Evolutionary conservation across 2,329 filamentous ascomycete species (phyloP).

Genomic region (Emericellopsis atlantica): DNA sequence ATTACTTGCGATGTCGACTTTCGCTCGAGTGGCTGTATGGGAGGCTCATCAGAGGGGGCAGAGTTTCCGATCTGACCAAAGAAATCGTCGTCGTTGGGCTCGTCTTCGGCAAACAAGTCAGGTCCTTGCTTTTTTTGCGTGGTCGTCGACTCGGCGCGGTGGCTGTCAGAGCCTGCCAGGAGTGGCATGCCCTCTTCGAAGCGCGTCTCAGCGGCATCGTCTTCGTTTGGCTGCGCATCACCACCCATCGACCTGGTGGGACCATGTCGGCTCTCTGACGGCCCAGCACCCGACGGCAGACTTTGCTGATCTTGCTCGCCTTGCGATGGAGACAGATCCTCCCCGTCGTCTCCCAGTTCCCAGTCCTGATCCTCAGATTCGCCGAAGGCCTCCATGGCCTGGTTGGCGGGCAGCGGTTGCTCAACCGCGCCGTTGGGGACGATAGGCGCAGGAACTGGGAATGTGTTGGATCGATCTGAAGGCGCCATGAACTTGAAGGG

Average conservation of each 20-base stretch:
- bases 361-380: conserved; percentile 32
- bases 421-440: conserved; percentile 11
- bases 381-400: conserved; percentile 40
- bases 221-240: conserved; percentile 24
- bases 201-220: conserved; percentile 39
- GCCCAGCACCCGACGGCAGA: too few relatives aligned
- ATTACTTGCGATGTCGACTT: conserved; percentile 62
- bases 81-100: conserved; percentile 47
- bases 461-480: conserved; percentile 48
- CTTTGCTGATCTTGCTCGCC: not conserved
- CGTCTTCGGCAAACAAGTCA: conserved; percentile 26
- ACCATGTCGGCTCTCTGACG: conserved; percentile 1
- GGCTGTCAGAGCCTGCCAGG: conserved; percentile 25
- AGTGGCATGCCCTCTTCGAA: conserved; percentile 61
- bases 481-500: conserved; percentile 48
- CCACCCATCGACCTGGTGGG: conserved; percentile 27
- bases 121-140: conserved; percentile 8
- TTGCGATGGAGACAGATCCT: not conserved
- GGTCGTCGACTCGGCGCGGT: not conserved
- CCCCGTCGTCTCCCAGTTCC: not conserved
- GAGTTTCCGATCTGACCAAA: conserved; percentile 38
- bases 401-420: conserved; percentile 30
- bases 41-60: conserved; percentile 8
- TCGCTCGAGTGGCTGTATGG: conserved; percentile 34
- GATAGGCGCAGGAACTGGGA: conserved; percentile 30